These are phyloP conservation scores for Dendryphion nanum DNA, from an alignment of 2,329 filamentous ascomycete species.

Conservation along the genomic window DNA sequence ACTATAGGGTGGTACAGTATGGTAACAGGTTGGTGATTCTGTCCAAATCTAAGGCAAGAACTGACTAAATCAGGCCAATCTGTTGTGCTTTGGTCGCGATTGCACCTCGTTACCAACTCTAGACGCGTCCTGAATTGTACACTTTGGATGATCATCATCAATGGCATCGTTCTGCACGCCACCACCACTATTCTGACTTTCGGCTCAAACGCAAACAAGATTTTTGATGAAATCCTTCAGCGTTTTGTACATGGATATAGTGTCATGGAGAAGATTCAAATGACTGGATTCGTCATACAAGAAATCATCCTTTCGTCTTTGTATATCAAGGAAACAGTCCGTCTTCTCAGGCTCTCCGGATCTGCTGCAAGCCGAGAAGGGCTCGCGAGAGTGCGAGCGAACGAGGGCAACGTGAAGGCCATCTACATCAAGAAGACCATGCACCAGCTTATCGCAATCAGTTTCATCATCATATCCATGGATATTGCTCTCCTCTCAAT, in stretches of 20 bases:
- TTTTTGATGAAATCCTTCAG: constrained; percentile 14
- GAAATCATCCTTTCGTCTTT: constrained; percentile 42
- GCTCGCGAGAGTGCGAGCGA: constrained; percentile 29
- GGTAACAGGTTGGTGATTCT: constrained; percentile 46
- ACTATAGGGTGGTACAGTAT: constrained; percentile 58
- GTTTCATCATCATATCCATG: constrained; percentile 34
- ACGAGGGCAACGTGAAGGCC: constrained; percentile 17
- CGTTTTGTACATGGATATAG: constrained; percentile 38
- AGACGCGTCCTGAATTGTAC: constrained; percentile 49
- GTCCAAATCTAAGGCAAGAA: constrained; percentile 4
- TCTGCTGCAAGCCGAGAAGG: constrained; percentile 16
- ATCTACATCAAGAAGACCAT: constrained; percentile 25
- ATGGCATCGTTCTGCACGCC: constrained; percentile 54
- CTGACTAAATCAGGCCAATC: constrained; percentile 59
- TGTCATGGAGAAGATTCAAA: constrained; percentile 47
- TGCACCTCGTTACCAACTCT: constrained; percentile 59
- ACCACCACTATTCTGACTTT: constrained; percentile 57
- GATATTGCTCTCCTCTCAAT: constrained; percentile 27
- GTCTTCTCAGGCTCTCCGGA: constrained; percentile 38
- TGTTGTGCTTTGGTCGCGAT: constrained; percentile 61
- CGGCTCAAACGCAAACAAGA: constrained; percentile 46
- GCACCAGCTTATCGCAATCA: constrained; percentile 36
- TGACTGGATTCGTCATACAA: constrained; percentile 44
- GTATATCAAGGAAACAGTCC: constrained; percentile 55
- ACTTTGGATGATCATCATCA: constrained; percentile 57